A percentile compares a stretch with the other conserved stretches of the same genome.
phyloP scores from a whole-genome alignment of 352 stramenopile genomes.

The Phytophthora lateralis region DNA sequence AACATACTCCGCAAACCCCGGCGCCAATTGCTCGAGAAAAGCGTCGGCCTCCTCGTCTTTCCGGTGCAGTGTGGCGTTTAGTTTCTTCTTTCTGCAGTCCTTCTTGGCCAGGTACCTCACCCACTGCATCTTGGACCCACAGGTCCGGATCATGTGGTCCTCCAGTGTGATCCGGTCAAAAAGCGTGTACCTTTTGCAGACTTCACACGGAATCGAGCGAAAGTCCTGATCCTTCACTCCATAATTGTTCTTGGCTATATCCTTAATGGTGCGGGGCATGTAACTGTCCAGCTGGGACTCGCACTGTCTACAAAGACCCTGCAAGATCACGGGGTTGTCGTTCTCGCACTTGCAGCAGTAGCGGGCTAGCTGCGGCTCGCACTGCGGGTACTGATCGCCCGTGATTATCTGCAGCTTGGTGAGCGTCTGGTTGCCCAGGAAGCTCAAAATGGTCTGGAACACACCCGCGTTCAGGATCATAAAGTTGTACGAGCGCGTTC shows the following conservation, averaged over 20 bases:
- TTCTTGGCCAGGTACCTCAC: conserved; percentile 16
- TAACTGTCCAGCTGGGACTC: conserved; percentile 11
- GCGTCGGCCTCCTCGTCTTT: conserved; percentile 11
- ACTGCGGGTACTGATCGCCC: conserved; percentile 20
- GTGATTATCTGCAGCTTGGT: conserved; percentile 38
- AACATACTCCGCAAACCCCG: conserved; percentile 11
- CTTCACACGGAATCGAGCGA: conserved; percentile 2
- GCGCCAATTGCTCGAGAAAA: conserved; percentile 13
- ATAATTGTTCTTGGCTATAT: conserved; percentile 19
- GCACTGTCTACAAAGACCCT: conserved; percentile 18
- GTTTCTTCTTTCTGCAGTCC: conserved; percentile 10
- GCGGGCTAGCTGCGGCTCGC: conserved; percentile 17
- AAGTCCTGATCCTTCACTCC: conserved; percentile 18
- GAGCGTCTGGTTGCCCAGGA: conserved; percentile 35
- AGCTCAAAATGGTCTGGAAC: conserved; percentile 20
- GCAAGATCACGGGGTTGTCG: conserved; percentile 26
- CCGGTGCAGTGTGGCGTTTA: conserved; percentile 4
- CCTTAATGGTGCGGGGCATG: conserved; percentile 23
- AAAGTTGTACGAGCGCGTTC: conserved; percentile 23
- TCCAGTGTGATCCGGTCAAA: conserved; percentile 24
- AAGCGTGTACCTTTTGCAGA: conserved; percentile 20
- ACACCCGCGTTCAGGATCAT: conserved; percentile 18
- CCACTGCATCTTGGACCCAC: conserved; percentile 28
- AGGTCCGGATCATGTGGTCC: conserved; percentile 18
- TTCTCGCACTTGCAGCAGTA: conserved; percentile 37